Evolutionary conservation across 164 flowering plant genomes (phyloP).

Genomic region (Stephania cephalantha): DNA sequence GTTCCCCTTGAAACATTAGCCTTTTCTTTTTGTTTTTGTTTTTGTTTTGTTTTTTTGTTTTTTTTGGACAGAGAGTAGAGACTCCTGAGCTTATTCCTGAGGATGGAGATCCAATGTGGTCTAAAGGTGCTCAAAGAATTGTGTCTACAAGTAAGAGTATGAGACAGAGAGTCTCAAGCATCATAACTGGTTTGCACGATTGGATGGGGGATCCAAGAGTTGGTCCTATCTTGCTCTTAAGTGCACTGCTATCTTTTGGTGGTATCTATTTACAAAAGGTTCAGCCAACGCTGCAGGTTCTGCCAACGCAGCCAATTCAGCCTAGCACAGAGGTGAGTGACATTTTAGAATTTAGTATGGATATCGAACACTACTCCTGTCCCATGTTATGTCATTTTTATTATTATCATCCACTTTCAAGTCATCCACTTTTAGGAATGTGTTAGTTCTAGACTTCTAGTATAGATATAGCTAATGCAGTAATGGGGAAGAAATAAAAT

Average conservation of each 20-base stretch:
- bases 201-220: conserved; percentile 66
- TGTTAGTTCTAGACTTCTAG: too few relatives aligned
- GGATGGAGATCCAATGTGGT: conserved; percentile 54
- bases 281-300: conserved; percentile 41
- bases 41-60: too few relatives aligned
- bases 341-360: neutral
- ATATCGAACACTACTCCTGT: neutral
- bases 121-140: conserved; percentile 39
- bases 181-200: conserved; percentile 29
- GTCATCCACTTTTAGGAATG: too few relatives aligned
- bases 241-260: conserved; percentile 62
- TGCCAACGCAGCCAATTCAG: conserved; percentile 20
- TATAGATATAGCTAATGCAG: too few relatives aligned
- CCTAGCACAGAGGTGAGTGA: conserved; percentile 9
- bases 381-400: neutral
- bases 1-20: conserved; percentile 16
- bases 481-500: too few relatives aligned
- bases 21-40: too few relatives aligned
- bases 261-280: conserved; percentile 52
- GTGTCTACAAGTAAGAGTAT: conserved; percentile 39
- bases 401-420: too few relatives aligned
- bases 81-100: conserved; percentile 81
- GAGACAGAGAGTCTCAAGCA: conserved; percentile 31
- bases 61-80: conserved; percentile 39
- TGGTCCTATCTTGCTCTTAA: conserved; percentile 71